Evolutionary conservation across 2,329 filamentous ascomycete genomes (phyloP).

Genomic region (Ophiognomonia clavigignenti-juglandacearum): DNA sequence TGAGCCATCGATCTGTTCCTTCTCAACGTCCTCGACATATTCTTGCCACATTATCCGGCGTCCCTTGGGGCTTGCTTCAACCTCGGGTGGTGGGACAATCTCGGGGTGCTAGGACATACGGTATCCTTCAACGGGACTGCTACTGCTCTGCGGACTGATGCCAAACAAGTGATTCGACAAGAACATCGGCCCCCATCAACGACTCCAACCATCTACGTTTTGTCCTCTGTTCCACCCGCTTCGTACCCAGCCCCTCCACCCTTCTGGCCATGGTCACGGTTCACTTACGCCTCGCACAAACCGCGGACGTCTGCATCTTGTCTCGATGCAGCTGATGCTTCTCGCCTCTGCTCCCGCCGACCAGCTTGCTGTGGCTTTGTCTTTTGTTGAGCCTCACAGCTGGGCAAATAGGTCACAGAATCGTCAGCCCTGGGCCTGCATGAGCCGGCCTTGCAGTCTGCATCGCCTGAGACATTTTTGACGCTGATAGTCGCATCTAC

Average conservation of each 20-base stretch:
- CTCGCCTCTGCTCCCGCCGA: constrained; percentile 4
- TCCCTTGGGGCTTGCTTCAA: not conserved
- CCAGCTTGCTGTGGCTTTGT: constrained; percentile 11
- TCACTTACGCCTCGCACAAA: constrained; percentile 3
- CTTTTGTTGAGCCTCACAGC: constrained; percentile 3
- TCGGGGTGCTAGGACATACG: no score
- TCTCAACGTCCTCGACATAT: not conserved
- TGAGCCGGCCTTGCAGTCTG: not conserved
- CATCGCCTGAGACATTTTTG: constrained; percentile 9
- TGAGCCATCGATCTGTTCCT: not conserved
- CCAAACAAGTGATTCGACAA: not conserved
- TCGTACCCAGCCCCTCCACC: constrained; percentile 4
- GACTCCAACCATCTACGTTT: not conserved
- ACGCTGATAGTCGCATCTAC: constrained; percentile 7
- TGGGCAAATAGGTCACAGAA: constrained; percentile 6
- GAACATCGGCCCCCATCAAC: not conserved
- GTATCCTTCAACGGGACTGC: not conserved
- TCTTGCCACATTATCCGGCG: not conserved
- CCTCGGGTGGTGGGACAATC: not conserved
- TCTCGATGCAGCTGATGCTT: constrained; percentile 12
- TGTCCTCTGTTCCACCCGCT: constrained; percentile 2
- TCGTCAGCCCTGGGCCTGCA: constrained; percentile 1
- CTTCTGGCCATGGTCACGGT: constrained; percentile 5
- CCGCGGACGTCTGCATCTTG: constrained; percentile 11
- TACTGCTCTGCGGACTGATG: no score